phyloP scores from a whole-genome alignment of 2,329 filamentous ascomycete genomes.

The Alternaria arbusti region DNA sequence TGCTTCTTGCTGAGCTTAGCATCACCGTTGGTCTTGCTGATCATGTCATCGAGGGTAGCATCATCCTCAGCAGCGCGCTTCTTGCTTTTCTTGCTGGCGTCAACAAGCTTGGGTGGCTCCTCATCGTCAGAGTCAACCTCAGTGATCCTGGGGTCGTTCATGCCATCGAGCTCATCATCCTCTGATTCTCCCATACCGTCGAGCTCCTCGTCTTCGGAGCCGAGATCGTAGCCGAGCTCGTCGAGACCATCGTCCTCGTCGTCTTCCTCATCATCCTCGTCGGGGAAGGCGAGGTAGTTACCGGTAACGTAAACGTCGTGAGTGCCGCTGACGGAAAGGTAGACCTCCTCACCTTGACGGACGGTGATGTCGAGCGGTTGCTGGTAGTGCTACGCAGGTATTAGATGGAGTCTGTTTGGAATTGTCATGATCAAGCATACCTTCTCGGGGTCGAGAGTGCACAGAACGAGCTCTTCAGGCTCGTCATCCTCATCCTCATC shows the following conservation, averaged over 20 bases:
- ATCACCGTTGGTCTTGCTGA: conserved; percentile 75
- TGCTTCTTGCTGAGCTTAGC: conserved; percentile 92
- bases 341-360: conserved; percentile 85
- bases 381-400: conserved; percentile 78
- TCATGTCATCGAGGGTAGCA: conserved; percentile 77
- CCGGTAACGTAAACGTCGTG: conserved; percentile 92
- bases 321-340: conserved; percentile 89
- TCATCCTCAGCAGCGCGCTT: conserved; percentile 79
- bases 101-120: conserved; percentile 62
- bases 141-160: conserved; percentile 80
- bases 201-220: conserved; percentile 79
- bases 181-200: conserved; percentile 60
- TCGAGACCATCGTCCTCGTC: conserved; percentile 64
- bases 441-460: conserved; percentile 91
- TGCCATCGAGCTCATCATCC: conserved; percentile 58
- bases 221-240: conserved; percentile 80
- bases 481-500: conserved; percentile 59
- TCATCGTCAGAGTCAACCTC: conserved; percentile 84
- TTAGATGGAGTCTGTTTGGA: conserved; percentile 32
- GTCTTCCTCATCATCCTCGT: conserved; percentile 64
- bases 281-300: conserved; percentile 84
- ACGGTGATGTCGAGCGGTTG: conserved; percentile 94
- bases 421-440: conserved; percentile 63
- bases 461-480: conserved; percentile 89
- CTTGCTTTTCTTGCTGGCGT: conserved; percentile 69